phyloP scores from a whole-genome alignment of 2,329 filamentous ascomycete genomes.

The Talaromyces verruculosus region DNA sequence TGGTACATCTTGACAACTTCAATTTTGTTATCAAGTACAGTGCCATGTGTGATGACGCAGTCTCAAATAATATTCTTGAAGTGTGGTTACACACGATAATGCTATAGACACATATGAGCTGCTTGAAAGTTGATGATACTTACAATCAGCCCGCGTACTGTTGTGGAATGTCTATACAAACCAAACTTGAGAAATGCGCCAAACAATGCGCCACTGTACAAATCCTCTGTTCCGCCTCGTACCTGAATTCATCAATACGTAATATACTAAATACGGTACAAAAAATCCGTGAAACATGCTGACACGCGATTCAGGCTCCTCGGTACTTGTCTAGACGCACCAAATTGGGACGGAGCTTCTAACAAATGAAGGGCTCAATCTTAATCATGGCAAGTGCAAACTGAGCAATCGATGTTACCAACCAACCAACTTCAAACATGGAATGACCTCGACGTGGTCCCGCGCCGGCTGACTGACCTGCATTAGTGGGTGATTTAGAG shows the following conservation, averaged over 20 bases:
- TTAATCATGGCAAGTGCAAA: not conserved
- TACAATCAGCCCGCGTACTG: not conserved
- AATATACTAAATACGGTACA: not conserved
- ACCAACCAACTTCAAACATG: not conserved
- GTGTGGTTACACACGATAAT: not conserved
- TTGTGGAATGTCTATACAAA: not conserved
- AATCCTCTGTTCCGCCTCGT: not conserved
- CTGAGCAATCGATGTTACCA: not conserved
- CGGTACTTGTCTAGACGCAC: not conserved
- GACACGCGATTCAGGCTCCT: not conserved
- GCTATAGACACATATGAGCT: not conserved
- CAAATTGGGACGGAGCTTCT: not conserved
- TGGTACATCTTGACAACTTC: not conserved
- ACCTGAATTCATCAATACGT: not conserved
- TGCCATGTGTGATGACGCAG: not conserved
- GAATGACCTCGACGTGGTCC: not conserved
- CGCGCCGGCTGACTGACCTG: conserved; percentile 4
- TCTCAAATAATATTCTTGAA: not conserved
- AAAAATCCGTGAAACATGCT: not conserved
- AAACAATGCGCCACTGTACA: conserved; percentile 3
- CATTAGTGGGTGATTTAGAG: conserved; percentile 7
- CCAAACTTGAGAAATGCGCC: not conserved
- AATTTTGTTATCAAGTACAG: not conserved
- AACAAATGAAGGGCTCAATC: not conserved
- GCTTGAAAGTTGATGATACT: not conserved